Evolutionary conservation across 352 stramenopile genomes (phyloP), one percentile per base, ranked within the genome.

Genomic region (Globisporangium irregulare): DNA sequence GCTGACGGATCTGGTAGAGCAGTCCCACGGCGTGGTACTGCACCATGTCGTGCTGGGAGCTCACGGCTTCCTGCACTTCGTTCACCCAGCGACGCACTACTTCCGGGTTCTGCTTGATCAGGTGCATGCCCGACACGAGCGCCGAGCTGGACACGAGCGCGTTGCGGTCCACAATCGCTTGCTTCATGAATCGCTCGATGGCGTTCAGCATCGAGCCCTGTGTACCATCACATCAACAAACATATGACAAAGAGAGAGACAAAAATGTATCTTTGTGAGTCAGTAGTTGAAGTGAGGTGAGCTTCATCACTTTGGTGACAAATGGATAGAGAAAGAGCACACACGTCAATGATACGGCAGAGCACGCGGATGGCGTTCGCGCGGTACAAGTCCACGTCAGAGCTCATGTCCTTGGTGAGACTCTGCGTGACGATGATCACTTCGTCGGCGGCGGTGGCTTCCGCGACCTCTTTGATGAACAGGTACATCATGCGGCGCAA

Each of bases 341-440:
- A 66, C 80, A 94, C 87, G 67, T 98, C 91, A 57, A 97, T 95
- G 73, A 98, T 98, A 25, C 95, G 93, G 63, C 96, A 98, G 24
- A 99, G 81, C 18, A 99, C 98, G 64, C 98, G 95, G 59, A 99
- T 97, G 8, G 98, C 97, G 78, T 99, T 99, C 18, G 97, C 98
- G 5, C 97, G 88, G 79, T 99, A 99, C 6, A 99, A 76, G 79
- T 99, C 97, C 41, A 98, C 92, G 24, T 94, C 90, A 22, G 84
- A 98, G 73, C 98, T 99, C 96, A 99, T 99, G 79, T 99, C 98
- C 83, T 99, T 99, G 34, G 97, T 99, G 15, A 99, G 79, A 86
- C 91, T 99, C 57, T 98, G 98, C 8, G 97, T 99, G 59, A 99
- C 97, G 75, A 99, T 99, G 76, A 99, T 99, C 22, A 99, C 97